Evolutionary conservation across 2,329 filamentous ascomycete species (phyloP), one percentile per base, ranked within the genome.

Genomic region (Colletotrichum ledebouriae): DNA sequence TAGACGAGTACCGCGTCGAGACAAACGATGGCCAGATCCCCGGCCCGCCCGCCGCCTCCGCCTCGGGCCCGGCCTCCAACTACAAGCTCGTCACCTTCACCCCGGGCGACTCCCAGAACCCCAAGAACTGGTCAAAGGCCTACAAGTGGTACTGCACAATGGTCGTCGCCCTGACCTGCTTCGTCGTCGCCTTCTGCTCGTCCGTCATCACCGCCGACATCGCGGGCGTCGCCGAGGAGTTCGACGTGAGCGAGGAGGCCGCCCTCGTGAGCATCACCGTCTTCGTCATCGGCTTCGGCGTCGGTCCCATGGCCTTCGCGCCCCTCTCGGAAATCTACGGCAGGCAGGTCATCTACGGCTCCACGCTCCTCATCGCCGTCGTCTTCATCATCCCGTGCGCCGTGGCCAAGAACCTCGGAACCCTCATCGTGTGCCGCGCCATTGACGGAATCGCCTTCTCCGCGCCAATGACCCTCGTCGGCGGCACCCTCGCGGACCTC

Each of bases 61-160:
- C 58, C 20, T 49, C 70, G 49, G 60, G 72, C 65, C 3, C 64
- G 13, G 55, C 42, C 15, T 74, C 76, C 57, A 56, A 73, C 17
- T 86, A 86, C 76, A 81, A 81, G 72, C 88, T 92, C 3, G 86
- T 90, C 55, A 82, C 82, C 0, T 97, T 96, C 75, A 86, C 84
- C 4, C 85, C 90, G 3, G 82, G 89, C 67, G 93, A 96, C 76
- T 86, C 88, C 0, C 91, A 90, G 71, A 95, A 95, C 74, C 93
- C 93, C 0, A 95, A 95, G 84, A 96, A 95, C 78, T 96, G 92
- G 92, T 88, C 86, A 64, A 94, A 93, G 78, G 82, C 80, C 1
- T 91, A 83, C 78, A 96, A 94, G 79, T 95, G 93, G 92, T 93
- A 90, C 75, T 90, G 88, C 75, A 97, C 94, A 25, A 94, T 97